phyloP scores from a whole-genome alignment of 2,329 filamentous ascomycete species.

The Beauveria sp. region DNA sequence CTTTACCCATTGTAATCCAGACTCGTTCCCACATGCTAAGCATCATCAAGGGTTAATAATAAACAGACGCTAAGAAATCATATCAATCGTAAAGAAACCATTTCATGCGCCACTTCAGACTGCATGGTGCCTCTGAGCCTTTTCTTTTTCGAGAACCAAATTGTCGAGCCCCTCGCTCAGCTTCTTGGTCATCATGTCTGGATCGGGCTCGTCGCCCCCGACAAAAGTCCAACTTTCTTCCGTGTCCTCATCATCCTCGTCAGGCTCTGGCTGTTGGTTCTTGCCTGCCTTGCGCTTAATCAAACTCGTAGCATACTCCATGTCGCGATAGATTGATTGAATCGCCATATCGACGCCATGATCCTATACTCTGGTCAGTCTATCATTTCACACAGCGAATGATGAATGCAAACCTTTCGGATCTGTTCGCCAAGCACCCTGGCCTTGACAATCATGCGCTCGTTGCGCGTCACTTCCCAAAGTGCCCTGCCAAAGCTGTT shows the following conservation, averaged over 20 bases:
- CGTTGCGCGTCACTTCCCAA: conserved; percentile 84
- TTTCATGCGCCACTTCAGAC: conserved; percentile 1
- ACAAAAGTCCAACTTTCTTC: conserved; percentile 91
- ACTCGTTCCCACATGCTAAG: not conserved
- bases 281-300: conserved; percentile 59
- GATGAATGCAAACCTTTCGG: conserved; percentile 55
- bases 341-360: conserved; percentile 86
- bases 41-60: not conserved
- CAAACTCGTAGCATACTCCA: conserved; percentile 83
- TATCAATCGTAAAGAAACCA: not conserved
- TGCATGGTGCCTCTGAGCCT: conserved; percentile 19
- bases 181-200: conserved; percentile 34
- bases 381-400: not conserved
- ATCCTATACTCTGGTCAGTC: conserved; percentile 50
- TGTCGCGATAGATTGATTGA: conserved; percentile 85
- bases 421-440: conserved; percentile 77
- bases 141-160: conserved; percentile 15
- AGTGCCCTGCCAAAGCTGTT: conserved; percentile 76
- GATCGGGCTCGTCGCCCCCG: conserved; percentile 45
- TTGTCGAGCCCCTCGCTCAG: conserved; percentile 28
- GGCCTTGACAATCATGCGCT: conserved; percentile 87
- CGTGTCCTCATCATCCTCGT: conserved; percentile 49
- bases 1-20: not conserved
- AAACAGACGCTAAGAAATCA: not conserved
- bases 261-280: conserved; percentile 31